Base-by-base conservation (phyloP, 2,329 filamentous ascomycete genomes). In the Penicillium sp. region DNA sequence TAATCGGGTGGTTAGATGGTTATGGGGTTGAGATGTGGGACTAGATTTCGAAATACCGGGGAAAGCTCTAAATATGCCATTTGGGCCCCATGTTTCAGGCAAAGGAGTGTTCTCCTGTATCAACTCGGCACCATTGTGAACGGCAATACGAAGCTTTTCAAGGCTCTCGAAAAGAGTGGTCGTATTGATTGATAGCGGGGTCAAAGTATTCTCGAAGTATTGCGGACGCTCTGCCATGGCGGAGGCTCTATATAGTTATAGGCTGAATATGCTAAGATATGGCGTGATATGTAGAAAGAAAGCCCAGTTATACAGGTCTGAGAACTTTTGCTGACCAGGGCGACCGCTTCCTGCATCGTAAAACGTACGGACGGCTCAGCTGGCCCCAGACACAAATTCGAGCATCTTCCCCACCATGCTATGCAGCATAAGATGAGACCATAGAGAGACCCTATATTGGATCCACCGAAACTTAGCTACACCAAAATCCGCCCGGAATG, bases 11-110 rank as follows among this genome's bases (percentile, higher is more conserved):
- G 38, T 55, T 41, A 59, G 39, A 33, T 43, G 26, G 17, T 3
- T 19, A n/a, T 38, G 6, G 9, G n/a, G 8, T 33, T 12, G 15
- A 39, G 6, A 24, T 3, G 31, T 9, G 10, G 10, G 5, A 8
- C 4, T 24, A 6, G 41, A 15, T 8, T 2, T 17, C 22, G 19
- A 45, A 38, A 39, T 68, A 69, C 67, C 66, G 52, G 62, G 57
- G 53, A 61, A 58, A 26, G 61, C 63, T 33, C 56, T 59, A 33
- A 68, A 69, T 17, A 69, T 55, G 40, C 65, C 68, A 46, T 54
- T 56, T 10, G 48, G 39, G 6, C 56, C 57, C 51, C 61, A 59
- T 45, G 59, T 56, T 12, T 56, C 56, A 24, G 58, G 60, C 8
- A 59, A 48, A 29, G 56, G 53, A 26, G 53, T 57, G 12, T 58